Base-by-base conservation (phyloP, 1,139 yeast genomes). In the Candida tropicalis region DNA sequence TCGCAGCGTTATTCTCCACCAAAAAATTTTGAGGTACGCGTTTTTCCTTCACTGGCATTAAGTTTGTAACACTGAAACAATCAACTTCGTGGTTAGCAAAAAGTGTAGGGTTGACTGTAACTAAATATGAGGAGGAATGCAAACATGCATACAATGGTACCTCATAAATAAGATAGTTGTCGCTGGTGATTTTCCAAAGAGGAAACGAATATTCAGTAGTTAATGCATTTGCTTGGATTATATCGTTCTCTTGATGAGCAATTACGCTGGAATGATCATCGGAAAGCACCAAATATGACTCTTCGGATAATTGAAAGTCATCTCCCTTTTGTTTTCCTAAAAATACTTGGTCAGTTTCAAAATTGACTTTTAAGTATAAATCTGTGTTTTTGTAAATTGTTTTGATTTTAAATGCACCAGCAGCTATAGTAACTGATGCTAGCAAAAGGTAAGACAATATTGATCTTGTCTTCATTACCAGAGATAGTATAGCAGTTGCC, bases 401-500 rank as follows among this genome's bases (percentile, higher is more conserved):
- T 29, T 6, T 29, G n/a, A 29, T 29, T 16, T 29, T 15, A 18
- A 16, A 29, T 10, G 16, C 23, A 29, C 16, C 34, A 29, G 34
- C 34, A 16, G 34, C 13, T 10, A 29, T 7, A 10, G 34, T 22
- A 4, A 8, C 10, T 29, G 23, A n/a, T 29, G 34, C 34, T 7
- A 29, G 18, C 11, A 16, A 29, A 29, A 29, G 7, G 8, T 12
- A 18, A 29, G 23, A 29, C 22, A 29, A 16, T 16, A 29, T 5
- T 29, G 34, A 16, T 13, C 17, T 29, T 12, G 34, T 29, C 34
- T 29, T 29, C 34, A 29, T 29, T 17, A 22, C 20, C 7, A 29
- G 22, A 8, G 10, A 16, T 29, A 29, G 22, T 16, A 17, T 12
- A 16, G 8, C 12, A 16, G 10, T 7, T 28, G 17, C n/a, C n/a